These are phyloP conservation scores for Solanum paucissectum DNA, from an alignment of 257 asterid genomes.

Conservation along the genomic window DNA sequence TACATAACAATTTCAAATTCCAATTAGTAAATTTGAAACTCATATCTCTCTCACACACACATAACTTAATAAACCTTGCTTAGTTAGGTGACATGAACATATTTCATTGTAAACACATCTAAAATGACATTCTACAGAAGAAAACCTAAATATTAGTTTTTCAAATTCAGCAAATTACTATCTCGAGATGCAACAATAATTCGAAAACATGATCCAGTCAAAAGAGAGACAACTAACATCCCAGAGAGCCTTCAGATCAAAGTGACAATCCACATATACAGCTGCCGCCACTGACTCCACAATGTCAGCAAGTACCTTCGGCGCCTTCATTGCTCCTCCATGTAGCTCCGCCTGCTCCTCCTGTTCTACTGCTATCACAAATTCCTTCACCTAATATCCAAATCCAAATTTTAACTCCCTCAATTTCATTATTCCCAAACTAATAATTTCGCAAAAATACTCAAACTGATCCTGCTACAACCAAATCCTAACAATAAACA, in stretches of 20 bases:
- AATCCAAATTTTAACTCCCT: not conserved
- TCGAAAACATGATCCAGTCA: not conserved
- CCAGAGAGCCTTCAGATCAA: constrained; percentile 21
- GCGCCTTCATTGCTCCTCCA: constrained; percentile 72
- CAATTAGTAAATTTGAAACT: not conserved
- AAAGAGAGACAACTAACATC: constrained; percentile 6
- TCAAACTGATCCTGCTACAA: not conserved
- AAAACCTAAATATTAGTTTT: not conserved
- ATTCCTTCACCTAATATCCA: constrained; percentile 50
- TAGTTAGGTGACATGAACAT: not conserved
- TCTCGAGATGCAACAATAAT: not conserved
- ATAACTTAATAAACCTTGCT: not conserved
- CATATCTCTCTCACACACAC: not conserved
- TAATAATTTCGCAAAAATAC: not conserved
- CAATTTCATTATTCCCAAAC: not conserved
- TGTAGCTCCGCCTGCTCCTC: constrained; percentile 44
- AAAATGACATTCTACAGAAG: not conserved
- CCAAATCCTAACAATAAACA: not conserved
- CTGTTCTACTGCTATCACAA: constrained; percentile 32
- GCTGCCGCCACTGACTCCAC: constrained; percentile 81
- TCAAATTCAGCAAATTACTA: not conserved
- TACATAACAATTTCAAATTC: not conserved
- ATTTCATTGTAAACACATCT: not conserved
- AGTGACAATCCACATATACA: constrained; percentile 32
- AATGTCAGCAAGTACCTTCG: constrained; percentile 76